Evolutionary conservation across 306 rosid genomes (phyloP).

Genomic region (Quercus robur): DNA sequence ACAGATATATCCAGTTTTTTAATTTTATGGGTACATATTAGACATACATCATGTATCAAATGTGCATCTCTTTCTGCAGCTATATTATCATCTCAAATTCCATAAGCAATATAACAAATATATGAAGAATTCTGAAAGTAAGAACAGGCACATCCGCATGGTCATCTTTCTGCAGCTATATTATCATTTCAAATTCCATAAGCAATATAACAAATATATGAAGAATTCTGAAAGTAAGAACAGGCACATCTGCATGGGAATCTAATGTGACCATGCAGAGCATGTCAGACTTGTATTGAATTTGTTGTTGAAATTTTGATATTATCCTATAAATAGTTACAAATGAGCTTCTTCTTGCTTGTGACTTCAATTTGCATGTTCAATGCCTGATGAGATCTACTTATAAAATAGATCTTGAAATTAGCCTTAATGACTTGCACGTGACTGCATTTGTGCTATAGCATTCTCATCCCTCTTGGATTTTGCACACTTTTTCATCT

Average conservation of each 20-base stretch:
- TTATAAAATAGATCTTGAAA: too few relatives aligned
- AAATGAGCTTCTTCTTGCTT: too few relatives aligned
- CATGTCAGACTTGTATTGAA: neutral
- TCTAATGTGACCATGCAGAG: neutral
- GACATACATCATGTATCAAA: neutral
- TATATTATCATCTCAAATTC: neutral
- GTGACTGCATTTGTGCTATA: neutral
- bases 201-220: neutral
- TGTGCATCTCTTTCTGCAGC: neutral
- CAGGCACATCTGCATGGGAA: neutral
- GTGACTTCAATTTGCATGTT: too few relatives aligned
- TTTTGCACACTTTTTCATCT: neutral
- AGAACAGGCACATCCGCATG: neutral
- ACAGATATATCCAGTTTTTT: neutral
- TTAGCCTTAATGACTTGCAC: neutral
- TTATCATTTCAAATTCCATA: neutral
- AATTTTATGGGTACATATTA: too few relatives aligned
- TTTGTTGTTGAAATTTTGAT: neutral
- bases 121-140: neutral
- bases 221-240: neutral
- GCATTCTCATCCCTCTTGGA: neutral
- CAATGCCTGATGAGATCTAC: too few relatives aligned
- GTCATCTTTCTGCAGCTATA: neutral
- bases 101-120: neutral
- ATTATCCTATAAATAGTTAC: too few relatives aligned